A percentile compares a stretch with the other conserved stretches of the same genome.
These are phyloP conservation scores for Globisporangium cylindrosporum DNA, from an alignment of 352 stramenopile genomes.

Conservation along the genomic window DNA sequence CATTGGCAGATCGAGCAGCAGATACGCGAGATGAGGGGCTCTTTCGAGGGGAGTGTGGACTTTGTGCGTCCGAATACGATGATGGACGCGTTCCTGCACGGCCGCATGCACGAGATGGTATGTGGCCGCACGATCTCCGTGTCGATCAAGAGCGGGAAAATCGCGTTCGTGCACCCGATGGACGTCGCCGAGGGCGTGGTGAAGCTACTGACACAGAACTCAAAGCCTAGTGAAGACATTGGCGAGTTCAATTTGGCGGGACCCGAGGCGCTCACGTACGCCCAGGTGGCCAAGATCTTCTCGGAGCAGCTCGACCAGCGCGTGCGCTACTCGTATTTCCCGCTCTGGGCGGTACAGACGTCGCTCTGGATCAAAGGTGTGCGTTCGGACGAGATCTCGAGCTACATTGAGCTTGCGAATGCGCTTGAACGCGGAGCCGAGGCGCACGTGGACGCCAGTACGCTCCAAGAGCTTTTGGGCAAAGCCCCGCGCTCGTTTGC, in stretches of 20 bases:
- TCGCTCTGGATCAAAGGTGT: conserved; percentile 70
- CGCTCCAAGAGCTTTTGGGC: conserved; percentile 37
- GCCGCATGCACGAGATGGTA: conserved; percentile 53
- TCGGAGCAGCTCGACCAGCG: conserved; percentile 35
- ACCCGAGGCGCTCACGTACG: conserved; percentile 53
- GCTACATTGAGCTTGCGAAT: conserved; percentile 44
- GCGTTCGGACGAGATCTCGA: conserved; percentile 54
- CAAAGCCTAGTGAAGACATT: conserved; percentile 8
- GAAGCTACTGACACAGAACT: not conserved
- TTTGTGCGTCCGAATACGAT: conserved; percentile 41
- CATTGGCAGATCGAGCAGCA: conserved; percentile 51
- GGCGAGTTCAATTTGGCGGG: conserved; percentile 42
- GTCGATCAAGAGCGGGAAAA: conserved; percentile 48
- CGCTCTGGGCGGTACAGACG: conserved; percentile 70
- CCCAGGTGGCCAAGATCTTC: conserved; percentile 43
- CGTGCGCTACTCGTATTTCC: conserved; percentile 64
- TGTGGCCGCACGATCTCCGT: conserved; percentile 62
- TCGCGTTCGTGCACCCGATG: conserved; percentile 58
- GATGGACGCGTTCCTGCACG: conserved; percentile 63
- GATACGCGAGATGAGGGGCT: conserved; percentile 20
- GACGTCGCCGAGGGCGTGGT: conserved; percentile 56
- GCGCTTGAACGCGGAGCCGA: conserved; percentile 48
- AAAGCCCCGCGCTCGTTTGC: conserved; percentile 35
- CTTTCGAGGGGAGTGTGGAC: conserved; percentile 17
- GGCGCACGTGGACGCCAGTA: conserved; percentile 24